A percentile compares a stretch with the other conserved stretches of the same genome.
phyloP scores from a whole-genome alignment of 2,329 filamentous ascomycete species.

The Spiromastix sp. region DNA sequence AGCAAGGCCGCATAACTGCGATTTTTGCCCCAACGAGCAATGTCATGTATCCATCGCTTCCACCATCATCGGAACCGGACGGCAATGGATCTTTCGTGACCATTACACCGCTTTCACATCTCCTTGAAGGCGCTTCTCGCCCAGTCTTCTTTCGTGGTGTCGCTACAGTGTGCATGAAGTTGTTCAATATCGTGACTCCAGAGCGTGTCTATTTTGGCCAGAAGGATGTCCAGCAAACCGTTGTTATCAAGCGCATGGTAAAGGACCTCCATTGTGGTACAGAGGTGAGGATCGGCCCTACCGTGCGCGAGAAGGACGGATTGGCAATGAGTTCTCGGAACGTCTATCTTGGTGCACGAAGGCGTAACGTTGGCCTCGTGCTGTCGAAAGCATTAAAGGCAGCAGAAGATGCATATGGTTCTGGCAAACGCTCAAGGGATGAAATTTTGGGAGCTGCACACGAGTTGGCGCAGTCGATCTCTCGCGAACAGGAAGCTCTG shows the following conservation, averaged over 20 bases:
- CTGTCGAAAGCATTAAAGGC: conserved; percentile 58
- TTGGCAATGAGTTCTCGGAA: conserved; percentile 88
- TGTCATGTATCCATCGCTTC: conserved; percentile 82
- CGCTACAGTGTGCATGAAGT: conserved; percentile 90
- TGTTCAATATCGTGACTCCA: conserved; percentile 73
- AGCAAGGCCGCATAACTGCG: conserved; percentile 59
- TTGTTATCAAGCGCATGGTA: conserved; percentile 78
- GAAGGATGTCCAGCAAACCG: conserved; percentile 94
- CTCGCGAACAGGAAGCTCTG: conserved; percentile 53
- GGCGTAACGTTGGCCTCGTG: conserved; percentile 62
- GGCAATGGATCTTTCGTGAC: conserved; percentile 83
- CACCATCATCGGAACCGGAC: conserved; percentile 58
- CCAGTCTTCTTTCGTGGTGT: conserved; percentile 96
- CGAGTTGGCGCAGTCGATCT: conserved; percentile 44
- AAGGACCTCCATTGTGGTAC: conserved; percentile 75
- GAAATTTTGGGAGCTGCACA: conserved; percentile 65
- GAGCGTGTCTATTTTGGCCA: conserved; percentile 88
- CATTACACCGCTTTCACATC: conserved; percentile 70
- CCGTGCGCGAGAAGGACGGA: conserved; percentile 67
- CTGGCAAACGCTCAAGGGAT: conserved; percentile 44
- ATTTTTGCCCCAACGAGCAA: conserved; percentile 76
- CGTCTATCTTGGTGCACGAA: conserved; percentile 72
- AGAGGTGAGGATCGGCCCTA: conserved; percentile 62
- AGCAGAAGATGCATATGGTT: conserved; percentile 57
- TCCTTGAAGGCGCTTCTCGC: conserved; percentile 73